Conservation (phyloP, 2,329 filamentous ascomycete genomes). For the Ceratocystiopsis minuta region DNA sequence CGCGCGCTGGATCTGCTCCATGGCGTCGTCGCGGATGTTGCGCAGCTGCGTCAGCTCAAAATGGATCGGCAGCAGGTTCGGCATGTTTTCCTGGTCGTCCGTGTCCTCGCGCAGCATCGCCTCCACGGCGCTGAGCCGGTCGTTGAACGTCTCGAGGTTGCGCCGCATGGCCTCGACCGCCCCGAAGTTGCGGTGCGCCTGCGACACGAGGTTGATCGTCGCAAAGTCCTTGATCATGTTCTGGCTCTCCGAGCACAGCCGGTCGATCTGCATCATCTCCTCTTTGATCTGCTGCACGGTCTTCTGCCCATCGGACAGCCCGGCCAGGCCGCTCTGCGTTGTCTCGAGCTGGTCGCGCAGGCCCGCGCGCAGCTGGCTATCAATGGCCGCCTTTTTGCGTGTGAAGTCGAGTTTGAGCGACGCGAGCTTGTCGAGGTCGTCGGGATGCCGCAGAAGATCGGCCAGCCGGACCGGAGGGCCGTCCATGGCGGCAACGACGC, state of each 20-base stretch:
- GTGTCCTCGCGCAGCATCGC: constrained; percentile 68
- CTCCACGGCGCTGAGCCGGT: constrained; percentile 58
- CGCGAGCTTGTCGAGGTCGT: constrained; percentile 92
- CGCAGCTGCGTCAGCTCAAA: constrained; percentile 81
- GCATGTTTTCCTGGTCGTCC: constrained; percentile 71
- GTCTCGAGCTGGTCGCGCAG: constrained; percentile 85
- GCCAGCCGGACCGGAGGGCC: constrained; percentile 62
- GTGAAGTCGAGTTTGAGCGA: constrained; percentile 80
- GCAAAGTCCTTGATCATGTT: constrained; percentile 95
- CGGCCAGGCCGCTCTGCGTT: constrained; percentile 81
- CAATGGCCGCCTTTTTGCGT: constrained; percentile 82
- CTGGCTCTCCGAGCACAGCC: constrained; percentile 89
- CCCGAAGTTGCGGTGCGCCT: constrained; percentile 92
- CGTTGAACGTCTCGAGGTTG: constrained; percentile 75
- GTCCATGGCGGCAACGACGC: constrained; percentile 30
- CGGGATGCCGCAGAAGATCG: constrained; percentile 83
- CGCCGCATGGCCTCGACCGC: constrained; percentile 85
- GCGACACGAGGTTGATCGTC: constrained; percentile 77
- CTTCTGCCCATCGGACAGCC: constrained; percentile 76
- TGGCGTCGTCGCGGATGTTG: constrained; percentile 88
- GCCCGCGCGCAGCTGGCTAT: constrained; percentile 74
- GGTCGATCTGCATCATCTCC: constrained; percentile 97
- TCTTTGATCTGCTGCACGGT: constrained; percentile 88
- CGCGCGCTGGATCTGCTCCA: constrained; percentile 79
- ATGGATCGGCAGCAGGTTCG: constrained; percentile 75